Evolutionary conservation across 2,329 filamentous ascomycete genomes (phyloP).

Genomic region (Botrytis cinerea): DNA sequence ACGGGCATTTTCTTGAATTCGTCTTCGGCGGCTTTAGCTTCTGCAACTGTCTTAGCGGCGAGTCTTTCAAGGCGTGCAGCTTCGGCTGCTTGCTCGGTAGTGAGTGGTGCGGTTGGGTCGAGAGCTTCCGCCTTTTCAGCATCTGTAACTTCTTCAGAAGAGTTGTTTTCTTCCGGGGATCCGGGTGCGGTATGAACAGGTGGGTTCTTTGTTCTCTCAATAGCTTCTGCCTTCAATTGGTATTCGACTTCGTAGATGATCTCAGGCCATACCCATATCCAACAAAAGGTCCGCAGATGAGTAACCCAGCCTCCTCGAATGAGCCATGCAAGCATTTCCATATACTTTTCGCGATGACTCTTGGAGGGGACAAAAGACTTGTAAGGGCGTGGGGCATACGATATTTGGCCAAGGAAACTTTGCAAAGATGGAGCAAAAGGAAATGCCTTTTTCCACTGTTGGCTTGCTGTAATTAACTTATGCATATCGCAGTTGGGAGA

Average conservation of each 20-base stretch:
- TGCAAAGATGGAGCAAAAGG: slow-evolving; percentile 80
- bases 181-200: slow-evolving; percentile 29
- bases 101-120: slow-evolving; percentile 43
- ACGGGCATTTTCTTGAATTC: slow-evolving; percentile 39
- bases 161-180: slow-evolving; percentile 18
- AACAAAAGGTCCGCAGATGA: slow-evolving; percentile 87
- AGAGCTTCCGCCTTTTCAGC: slow-evolving; percentile 23
- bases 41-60: slow-evolving; percentile 55
- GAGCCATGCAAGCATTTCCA: slow-evolving; percentile 90
- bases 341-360: slow-evolving; percentile 82
- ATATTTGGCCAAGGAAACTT: slow-evolving; percentile 84
- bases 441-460: slow-evolving; percentile 75
- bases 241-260: slow-evolving; percentile 80
- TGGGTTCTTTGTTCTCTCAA: slow-evolving; percentile 41
- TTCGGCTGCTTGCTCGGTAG: slow-evolving; percentile 59
- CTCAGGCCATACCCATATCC: slow-evolving; percentile 80
- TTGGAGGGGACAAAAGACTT: slow-evolving; percentile 83
- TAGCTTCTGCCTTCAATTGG: slow-evolving; percentile 62
- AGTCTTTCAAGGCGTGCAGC: slow-evolving; percentile 62
- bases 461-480: slow-evolving; percentile 67
- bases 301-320: slow-evolving; percentile 92
- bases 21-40: slow-evolving; percentile 47
- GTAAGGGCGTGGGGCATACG: slow-evolving; percentile 78
- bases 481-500: slow-evolving; percentile 84
- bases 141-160: slow-evolving; percentile 24